Conservation (phyloP, 345 rosid genomes). For the Physaria fendleri region DNA sequence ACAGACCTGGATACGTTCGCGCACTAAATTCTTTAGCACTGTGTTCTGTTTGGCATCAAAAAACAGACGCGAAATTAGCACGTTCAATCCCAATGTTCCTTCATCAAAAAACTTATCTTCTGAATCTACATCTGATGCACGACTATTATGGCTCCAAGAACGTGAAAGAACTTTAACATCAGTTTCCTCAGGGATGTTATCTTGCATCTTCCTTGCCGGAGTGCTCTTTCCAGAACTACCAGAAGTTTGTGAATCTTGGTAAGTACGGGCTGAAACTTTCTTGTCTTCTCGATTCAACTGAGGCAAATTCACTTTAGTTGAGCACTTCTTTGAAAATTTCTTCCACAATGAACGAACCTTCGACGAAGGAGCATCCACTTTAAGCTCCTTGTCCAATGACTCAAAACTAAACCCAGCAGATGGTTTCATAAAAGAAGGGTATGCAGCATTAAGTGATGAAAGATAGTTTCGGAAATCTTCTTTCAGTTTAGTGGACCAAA, state of each 20-base stretch:
- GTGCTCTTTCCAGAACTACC: slow-evolving; percentile 34
- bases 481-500: slow-evolving; percentile 52
- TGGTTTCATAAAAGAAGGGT: slow-evolving; percentile 77
- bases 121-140: slow-evolving; percentile 48
- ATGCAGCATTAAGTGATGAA: slow-evolving; percentile 49
- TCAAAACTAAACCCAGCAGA: slow-evolving; percentile 44
- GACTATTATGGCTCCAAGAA: slow-evolving; percentile 43
- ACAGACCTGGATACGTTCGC: slow-evolving; percentile 70
- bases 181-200: slow-evolving; percentile 41
- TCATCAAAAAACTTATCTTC: slow-evolving; percentile 70
- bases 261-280: slow-evolving; percentile 28
- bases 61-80: slow-evolving; percentile 73
- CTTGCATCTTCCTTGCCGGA: slow-evolving; percentile 25
- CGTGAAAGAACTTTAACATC: slow-evolving; percentile 28
- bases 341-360: slow-evolving; percentile 68
- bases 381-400: slow-evolving; percentile 42
- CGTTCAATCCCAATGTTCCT: slow-evolving; percentile 83
- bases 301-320: slow-evolving; percentile 33
- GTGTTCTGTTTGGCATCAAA: slow-evolving; percentile 64
- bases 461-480: slow-evolving; percentile 55
- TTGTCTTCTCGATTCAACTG: slow-evolving; percentile 48
- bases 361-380: slow-evolving; percentile 55
- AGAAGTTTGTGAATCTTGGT: slow-evolving; percentile 42
- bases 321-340: slow-evolving; percentile 51
- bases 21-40: slow-evolving; percentile 38